Evolutionary conservation across 495 filamentous ascomycete genomes (phyloP).

Genomic region (Xylona heveae): DNA sequence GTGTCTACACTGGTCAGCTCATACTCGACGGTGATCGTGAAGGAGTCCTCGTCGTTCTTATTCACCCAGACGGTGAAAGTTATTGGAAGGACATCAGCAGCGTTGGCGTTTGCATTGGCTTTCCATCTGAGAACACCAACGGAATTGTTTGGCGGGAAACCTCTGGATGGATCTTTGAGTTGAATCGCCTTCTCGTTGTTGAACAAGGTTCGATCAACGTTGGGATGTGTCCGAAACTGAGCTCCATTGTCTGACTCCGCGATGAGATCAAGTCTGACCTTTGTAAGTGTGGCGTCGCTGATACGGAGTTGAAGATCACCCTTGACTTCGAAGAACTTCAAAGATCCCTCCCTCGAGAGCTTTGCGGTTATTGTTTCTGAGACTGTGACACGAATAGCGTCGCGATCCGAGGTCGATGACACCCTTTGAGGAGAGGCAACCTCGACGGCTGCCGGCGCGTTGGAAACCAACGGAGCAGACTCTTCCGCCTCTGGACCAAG

Average conservation of each 20-base stretch:
- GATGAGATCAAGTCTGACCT: constrained; percentile 61
- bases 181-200: constrained; percentile 60
- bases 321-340: constrained; percentile 70
- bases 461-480: constrained; percentile 51
- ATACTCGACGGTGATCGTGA: constrained; percentile 79
- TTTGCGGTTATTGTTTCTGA: constrained; percentile 75
- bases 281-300: constrained; percentile 66
- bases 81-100: constrained; percentile 55
- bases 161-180: constrained; percentile 58
- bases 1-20: constrained; percentile 59
- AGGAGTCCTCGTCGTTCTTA: constrained; percentile 54
- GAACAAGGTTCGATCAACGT: constrained; percentile 76
- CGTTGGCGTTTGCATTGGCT: constrained; percentile 47
- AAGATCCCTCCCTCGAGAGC: constrained; percentile 61
- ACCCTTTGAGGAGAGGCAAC: constrained; percentile 33
- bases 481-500: constrained; percentile 62
- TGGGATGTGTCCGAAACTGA: constrained; percentile 83
- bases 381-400: constrained; percentile 68
- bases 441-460: constrained; percentile 34
- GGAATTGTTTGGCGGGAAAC: constrained; percentile 79
- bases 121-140: constrained; percentile 84
- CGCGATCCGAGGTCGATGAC: constrained; percentile 46
- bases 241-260: constrained; percentile 55
- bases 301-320: constrained; percentile 82
- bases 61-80: constrained; percentile 94